Evolutionary conservation across 805 yeast genomes (phyloP).

Genomic region (Lachancea cidri): DNA sequence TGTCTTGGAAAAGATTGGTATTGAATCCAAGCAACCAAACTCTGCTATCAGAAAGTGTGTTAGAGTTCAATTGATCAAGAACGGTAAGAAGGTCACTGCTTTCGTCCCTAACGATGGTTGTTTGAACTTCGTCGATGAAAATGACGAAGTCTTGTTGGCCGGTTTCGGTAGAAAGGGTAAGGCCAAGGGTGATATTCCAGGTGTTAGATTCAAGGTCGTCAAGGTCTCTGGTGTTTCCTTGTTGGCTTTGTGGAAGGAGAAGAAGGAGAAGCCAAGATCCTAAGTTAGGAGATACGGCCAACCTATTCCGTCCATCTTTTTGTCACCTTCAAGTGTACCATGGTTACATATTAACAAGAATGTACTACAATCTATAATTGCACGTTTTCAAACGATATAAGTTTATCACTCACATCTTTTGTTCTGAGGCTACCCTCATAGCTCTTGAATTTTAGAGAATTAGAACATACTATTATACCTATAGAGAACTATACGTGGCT

Average conservation of each 20-base stretch:
- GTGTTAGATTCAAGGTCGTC: constrained; percentile 99
- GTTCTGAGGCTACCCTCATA: neutral
- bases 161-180: constrained; percentile 99
- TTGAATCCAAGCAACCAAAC: constrained; percentile 99
- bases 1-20: constrained; percentile 98
- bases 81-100: constrained; percentile 99
- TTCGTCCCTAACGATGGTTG: constrained; percentile 99
- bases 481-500: neutral
- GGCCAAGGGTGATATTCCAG: constrained; percentile 99
- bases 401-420: neutral
- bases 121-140: constrained; percentile 98
- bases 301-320: neutral
- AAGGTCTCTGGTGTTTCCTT: constrained; percentile 99
- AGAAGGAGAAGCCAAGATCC: constrained; percentile 99
- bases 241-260: constrained; percentile 99
- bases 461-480: neutral
- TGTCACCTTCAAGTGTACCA: constrained; percentile 2
- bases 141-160: constrained; percentile 98
- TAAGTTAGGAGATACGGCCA: constrained; percentile 36
- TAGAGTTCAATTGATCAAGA: constrained; percentile 99
- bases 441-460: neutral
- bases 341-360: constrained; percentile 1
- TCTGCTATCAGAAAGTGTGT: constrained; percentile 99
- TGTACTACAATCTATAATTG: constrained; percentile 9
- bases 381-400: constrained; percentile 7